Evolutionary conservation across 2,329 filamentous ascomycete genomes (phyloP).

Genomic region (Scedosporium apiospermum): DNA sequence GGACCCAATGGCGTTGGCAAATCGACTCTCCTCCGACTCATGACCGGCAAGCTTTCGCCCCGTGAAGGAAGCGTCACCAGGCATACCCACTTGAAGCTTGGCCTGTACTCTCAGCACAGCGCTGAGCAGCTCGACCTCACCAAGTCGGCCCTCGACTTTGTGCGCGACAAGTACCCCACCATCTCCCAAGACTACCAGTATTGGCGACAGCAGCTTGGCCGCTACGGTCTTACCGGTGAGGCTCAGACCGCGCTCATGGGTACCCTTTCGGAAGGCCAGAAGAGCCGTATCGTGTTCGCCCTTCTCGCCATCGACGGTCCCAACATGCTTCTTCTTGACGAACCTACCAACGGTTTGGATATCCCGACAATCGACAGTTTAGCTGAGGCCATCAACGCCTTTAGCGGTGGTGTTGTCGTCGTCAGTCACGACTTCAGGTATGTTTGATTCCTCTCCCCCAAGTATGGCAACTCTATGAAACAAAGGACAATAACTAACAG

Average conservation of each 20-base stretch:
- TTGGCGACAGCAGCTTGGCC: conserved; percentile 95
- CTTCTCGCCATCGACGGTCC: conserved; percentile 88
- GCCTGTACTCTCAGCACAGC: conserved; percentile 96
- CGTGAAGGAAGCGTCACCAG: conserved; percentile 74
- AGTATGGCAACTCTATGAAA: background rate
- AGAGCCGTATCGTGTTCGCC: conserved; percentile 96
- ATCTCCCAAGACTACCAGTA: conserved; percentile 98
- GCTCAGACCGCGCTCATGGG: conserved; percentile 96
- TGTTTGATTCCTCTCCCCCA: conserved; percentile 19
- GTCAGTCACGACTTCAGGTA: conserved; percentile 99
- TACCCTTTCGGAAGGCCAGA: conserved; percentile 94
- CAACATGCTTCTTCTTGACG: conserved; percentile 96
- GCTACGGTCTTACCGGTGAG: conserved; percentile 88
- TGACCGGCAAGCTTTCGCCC: conserved; percentile 89
- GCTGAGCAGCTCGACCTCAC: conserved; percentile 96
- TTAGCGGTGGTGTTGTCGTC: conserved; percentile 91
- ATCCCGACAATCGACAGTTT: conserved; percentile 97
- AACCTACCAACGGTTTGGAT: conserved; percentile 98
- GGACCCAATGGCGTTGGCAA: conserved; percentile 99
- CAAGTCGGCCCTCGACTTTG: conserved; percentile 95
- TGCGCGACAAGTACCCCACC: conserved; percentile 83
- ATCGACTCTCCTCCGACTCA: conserved; percentile 88
- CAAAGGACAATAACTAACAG: conserved; percentile 11
- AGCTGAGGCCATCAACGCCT: conserved; percentile 95
- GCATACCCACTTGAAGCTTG: conserved; percentile 97